Base-by-base conservation (phyloP, 495 filamentous ascomycete genomes). In the Podospora conica region DNA sequence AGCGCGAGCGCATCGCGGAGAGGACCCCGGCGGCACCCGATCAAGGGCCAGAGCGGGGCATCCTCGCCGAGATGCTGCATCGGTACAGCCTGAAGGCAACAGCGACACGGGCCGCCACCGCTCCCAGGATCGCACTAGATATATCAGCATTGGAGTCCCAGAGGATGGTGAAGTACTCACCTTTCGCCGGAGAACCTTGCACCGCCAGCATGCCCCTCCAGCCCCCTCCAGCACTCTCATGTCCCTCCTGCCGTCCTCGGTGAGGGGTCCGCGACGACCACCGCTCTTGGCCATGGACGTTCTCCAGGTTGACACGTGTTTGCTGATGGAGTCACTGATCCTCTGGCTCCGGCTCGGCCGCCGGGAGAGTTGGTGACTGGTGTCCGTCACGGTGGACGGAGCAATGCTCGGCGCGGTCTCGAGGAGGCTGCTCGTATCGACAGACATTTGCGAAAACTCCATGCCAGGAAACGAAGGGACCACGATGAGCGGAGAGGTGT, bases 131-230 rank as follows among this genome's bases (percentile, higher is more conserved):
- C 73, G 58, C 76, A 78, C 74, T 77, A 48, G 4, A 21, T 1
- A 25, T 24, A 55, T 66, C 48, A 62, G 66, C 22, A 40, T 61
- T 11, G 31, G 12, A 23, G 63, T 5, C 40, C n/a, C 15, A 60
- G 18, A 3, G 22, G 4, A 31, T 21, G 55, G 7, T 1, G n/a
- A 7, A 7, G 3, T 15, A 18, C 65, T 64, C 66, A 75, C 75
- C 68, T 71, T 72, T 58, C 74, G 71, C 24, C 74, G 69, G 25
- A 78, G 70, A 9, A 76, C 71, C 33, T 71, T 75, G 63, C 76
- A 78, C 66, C 76, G 68, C 76, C 76, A 78, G 58, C 76, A 78
- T 18, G 76, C 74, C 27, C 74, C 71, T 12, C 71, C 70, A 9
- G 61, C 73, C 0, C 25, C 64, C 28, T 75, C 73, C 8, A 75